Evolutionary conservation across 23 red algal species (phyloP).

Genomic region (Gracilaria vermiculophylla): DNA sequence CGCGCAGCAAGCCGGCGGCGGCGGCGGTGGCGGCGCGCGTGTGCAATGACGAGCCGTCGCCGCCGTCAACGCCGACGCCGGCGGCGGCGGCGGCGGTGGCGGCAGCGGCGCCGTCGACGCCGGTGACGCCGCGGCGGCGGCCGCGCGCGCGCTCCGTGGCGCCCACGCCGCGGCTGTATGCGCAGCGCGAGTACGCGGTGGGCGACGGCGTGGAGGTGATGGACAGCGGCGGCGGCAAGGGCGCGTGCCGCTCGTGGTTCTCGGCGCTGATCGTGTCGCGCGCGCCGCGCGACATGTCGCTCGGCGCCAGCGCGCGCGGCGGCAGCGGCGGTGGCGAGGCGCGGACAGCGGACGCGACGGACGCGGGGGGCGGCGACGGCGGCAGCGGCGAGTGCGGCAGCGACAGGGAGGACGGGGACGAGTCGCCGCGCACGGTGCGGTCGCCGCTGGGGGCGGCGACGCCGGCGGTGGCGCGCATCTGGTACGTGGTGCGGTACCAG

Average conservation of each 20-base stretch:
- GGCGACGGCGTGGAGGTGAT: conserved; percentile 72
- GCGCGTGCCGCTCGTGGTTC: conserved; percentile 60
- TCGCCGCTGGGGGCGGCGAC: conserved; percentile 46
- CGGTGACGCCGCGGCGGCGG: neutral
- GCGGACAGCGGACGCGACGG: neutral
- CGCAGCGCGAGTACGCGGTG: conserved; percentile 46
- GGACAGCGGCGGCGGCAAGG: conserved; percentile 34
- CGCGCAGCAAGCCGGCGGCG: neutral
- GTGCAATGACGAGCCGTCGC: neutral
- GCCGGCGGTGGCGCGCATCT: conserved; percentile 20
- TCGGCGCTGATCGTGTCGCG: conserved; percentile 32
- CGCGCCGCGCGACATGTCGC: neutral
- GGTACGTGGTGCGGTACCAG: conserved; percentile 41
- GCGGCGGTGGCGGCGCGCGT: neutral
- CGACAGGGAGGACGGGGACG: conserved; percentile 24
- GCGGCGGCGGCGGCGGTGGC: neutral
- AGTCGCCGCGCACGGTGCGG: conserved; percentile 41
- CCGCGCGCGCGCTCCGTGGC: conserved; percentile 25
- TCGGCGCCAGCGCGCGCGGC: conserved; percentile 12
- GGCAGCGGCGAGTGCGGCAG: neutral
- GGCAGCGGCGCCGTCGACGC: neutral
- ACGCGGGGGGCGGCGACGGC: neutral
- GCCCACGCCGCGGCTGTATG: conserved; percentile 44
- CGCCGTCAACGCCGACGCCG: neutral
- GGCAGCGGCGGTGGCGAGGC: neutral